A percentile compares a stretch with the other conserved stretches of the same genome.
These are phyloP conservation scores for Tricholoma hemisulphureum DNA, from an alignment of 768 basidiomycete genomes.

Conservation along the genomic window DNA sequence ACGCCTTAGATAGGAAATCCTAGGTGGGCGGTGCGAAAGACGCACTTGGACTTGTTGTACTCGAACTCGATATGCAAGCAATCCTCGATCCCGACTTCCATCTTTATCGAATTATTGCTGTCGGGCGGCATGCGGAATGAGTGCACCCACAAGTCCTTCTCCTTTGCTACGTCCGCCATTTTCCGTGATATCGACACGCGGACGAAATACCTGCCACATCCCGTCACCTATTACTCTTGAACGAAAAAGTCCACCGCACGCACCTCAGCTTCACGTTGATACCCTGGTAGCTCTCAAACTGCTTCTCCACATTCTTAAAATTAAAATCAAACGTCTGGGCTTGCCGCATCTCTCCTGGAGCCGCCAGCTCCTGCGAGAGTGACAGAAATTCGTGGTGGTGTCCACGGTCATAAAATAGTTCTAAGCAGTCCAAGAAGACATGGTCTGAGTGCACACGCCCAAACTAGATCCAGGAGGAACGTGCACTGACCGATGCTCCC, in stretches of 20 bases:
- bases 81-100: constrained; percentile 99
- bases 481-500: constrained; percentile 81
- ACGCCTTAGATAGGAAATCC: neutral
- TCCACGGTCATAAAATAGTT: constrained; percentile 95
- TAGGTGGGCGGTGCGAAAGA: constrained; percentile 7
- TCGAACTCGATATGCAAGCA: constrained; percentile 99
- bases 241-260: constrained; percentile 23
- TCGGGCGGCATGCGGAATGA: constrained; percentile 99
- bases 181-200: constrained; percentile 88
- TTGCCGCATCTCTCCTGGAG: constrained; percentile 95
- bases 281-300: constrained; percentile 96
- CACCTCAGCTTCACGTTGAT: constrained; percentile 98
- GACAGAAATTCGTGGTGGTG: constrained; percentile 99
- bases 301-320: constrained; percentile 99
- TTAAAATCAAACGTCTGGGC: constrained; percentile 95
- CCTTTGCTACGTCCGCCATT: constrained; percentile 91
- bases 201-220: constrained; percentile 75
- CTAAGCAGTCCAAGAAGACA: constrained; percentile 31
- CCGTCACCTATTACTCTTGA: constrained; percentile 8
- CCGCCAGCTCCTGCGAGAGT: constrained; percentile 89
- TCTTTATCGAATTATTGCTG: constrained; percentile 97
- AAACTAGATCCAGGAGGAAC: neutral
- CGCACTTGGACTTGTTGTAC: constrained; percentile 98
- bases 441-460: neutral
- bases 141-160: constrained; percentile 96